Base-by-base conservation (phyloP, 306 rosid species). In the Glycine latifolia region DNA sequence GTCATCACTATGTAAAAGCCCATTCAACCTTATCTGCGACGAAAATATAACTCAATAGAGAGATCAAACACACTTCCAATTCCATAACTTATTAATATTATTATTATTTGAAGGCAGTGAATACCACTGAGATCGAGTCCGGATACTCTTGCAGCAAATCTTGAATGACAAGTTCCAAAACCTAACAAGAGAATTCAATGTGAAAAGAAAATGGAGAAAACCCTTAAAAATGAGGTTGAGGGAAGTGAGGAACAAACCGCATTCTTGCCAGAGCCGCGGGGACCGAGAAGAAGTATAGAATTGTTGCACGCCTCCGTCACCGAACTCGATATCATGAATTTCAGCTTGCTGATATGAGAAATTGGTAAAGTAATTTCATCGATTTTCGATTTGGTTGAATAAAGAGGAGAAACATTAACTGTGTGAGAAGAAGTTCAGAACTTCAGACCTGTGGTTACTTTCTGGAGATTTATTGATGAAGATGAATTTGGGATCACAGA, bases 201-300 rank as follows among this genome's bases (percentile, higher is more conserved):
- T 58, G 15, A 43, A 58, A 66, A 70, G 6, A 7, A 55, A 33
- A 16, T 37, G 31, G 4, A 60, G n/a, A 26, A 54, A 78, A 80
- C 59, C 52, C 61, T 54, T 8, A 26, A 69, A 47, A 47, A 7
- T n/a, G 53, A 78, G 54, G 37, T 13, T 20, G 63, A 35, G 35
- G 58, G 4, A 67, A 7, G 15, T 4, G 56, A 43, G 52, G 15
- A 11, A 84, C 90, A 49, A 82, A 94, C 99, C 80, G 89, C 90
- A 6, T 82, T 78, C 85, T 95, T 95, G 39, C 99, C 98, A 6
- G 91, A 88, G 78, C 98, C 99, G 5, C 99, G 96, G 10, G 97
- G 93, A 63, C 99, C 99, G 39, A 93, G 91, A 73, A 95, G 99
- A 67, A 95, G 87, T 58, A 95, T 87, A 15, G 99, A 95, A 71